phyloP scores from a whole-genome alignment of 352 stramenopile species.

The Pythium coloratum region DNA sequence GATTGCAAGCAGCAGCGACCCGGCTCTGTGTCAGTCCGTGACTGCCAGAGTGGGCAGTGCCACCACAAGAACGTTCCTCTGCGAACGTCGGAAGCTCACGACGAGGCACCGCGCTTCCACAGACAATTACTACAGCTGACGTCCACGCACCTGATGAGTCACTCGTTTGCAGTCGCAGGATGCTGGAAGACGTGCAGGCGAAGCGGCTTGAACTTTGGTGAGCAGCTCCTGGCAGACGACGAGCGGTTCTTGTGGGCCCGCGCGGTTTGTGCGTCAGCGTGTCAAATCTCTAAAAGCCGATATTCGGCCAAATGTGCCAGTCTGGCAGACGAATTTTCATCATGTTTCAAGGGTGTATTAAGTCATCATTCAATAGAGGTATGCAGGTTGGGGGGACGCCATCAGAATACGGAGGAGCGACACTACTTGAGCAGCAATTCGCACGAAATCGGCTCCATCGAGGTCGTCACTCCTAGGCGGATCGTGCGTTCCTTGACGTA shows the following conservation, averaged over 20 bases:
- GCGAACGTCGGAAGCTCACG: neutral
- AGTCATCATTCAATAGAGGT: no score
- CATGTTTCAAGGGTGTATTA: no score
- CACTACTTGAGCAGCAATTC: no score
- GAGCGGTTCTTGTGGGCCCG: slow-evolving; percentile 3
- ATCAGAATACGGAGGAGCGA: no score
- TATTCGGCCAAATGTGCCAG: neutral
- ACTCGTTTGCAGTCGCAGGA: neutral
- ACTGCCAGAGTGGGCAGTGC: neutral
- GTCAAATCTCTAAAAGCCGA: slow-evolving; percentile 5
- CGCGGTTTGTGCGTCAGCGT: neutral
- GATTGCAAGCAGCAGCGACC: neutral
- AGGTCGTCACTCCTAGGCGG: no score
- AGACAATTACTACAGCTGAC: neutral
- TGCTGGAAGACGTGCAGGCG: neutral
- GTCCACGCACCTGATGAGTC: neutral
- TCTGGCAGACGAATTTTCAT: no score
- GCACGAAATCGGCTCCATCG: no score
- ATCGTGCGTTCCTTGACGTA: no score
- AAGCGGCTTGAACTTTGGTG: neutral
- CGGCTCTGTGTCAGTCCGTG: neutral
- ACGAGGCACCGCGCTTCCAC: neutral
- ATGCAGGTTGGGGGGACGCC: no score
- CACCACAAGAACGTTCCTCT: slow-evolving; percentile 1
- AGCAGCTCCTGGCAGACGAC: neutral